These are phyloP conservation scores for Sporothrix brasiliensis DNA, from an alignment of 2,329 filamentous ascomycete species.

Conservation along the genomic window DNA sequence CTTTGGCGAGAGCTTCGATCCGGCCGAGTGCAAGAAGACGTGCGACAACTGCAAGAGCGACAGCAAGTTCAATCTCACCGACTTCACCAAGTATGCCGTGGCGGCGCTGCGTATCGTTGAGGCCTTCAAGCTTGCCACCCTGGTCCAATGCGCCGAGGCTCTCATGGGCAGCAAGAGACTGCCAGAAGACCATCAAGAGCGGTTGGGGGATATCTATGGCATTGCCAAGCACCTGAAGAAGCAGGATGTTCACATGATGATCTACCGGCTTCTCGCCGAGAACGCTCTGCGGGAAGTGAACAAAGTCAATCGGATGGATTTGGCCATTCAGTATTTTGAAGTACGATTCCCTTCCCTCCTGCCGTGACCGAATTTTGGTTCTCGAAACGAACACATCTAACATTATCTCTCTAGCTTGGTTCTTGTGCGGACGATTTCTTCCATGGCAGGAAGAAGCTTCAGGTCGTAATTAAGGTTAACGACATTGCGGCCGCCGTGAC, in stretches of 20 bases:
- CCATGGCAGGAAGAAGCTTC: conserved; percentile 49
- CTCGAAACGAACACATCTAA: not conserved
- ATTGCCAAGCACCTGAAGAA: conserved; percentile 70
- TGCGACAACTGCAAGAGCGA: conserved; percentile 91
- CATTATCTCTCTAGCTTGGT: conserved; percentile 44
- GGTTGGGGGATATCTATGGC: conserved; percentile 60
- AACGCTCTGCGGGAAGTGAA: conserved; percentile 74
- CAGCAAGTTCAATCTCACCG: conserved; percentile 68
- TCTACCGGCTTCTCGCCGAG: conserved; percentile 73
- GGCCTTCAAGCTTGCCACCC: conserved; percentile 64
- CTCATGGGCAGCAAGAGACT: conserved; percentile 69
- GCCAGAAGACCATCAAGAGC: not conserved
- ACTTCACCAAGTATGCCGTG: conserved; percentile 75
- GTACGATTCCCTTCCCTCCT: conserved; percentile 48
- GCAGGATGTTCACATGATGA: conserved; percentile 80
- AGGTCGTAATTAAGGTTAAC: conserved; percentile 47
- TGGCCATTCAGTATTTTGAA: conserved; percentile 73
- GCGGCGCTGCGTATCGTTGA: conserved; percentile 71
- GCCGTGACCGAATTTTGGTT: not conserved
- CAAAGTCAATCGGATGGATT: conserved; percentile 63
- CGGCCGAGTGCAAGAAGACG: conserved; percentile 68
- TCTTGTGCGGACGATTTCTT: conserved; percentile 50
- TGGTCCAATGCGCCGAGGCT: conserved; percentile 81
- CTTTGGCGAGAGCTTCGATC: conserved; percentile 82
- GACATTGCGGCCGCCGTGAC: conserved; percentile 31